These are phyloP conservation scores for Phytophthora megakarya DNA, from an alignment of 352 stramenopile genomes.

Conservation along the genomic window DNA sequence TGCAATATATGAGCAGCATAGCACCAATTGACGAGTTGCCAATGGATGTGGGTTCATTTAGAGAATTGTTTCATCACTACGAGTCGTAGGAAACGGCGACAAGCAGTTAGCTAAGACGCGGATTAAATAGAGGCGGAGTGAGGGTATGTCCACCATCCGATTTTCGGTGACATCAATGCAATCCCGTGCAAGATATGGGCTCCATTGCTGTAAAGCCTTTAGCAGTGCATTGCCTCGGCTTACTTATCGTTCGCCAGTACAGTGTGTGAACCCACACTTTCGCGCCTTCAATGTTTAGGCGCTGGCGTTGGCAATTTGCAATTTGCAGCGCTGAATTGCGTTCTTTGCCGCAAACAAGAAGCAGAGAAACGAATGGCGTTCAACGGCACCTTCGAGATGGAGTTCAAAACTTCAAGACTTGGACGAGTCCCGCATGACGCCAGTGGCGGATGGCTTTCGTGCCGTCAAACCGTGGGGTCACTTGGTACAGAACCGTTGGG, in stretches of 20 bases:
- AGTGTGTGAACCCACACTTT: background rate
- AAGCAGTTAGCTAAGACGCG: background rate
- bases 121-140: conserved; percentile 21
- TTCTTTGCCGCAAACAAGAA: background rate
- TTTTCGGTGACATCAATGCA: conserved; percentile 25
- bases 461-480: conserved; percentile 10
- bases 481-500: conserved; percentile 18
- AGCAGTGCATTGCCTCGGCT: conserved; percentile 9
- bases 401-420: conserved; percentile 3
- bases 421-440: conserved; percentile 4
- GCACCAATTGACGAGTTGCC: background rate
- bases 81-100: background rate
- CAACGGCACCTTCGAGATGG: background rate
- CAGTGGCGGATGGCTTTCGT: background rate
- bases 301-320: conserved; percentile 6
- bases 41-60: background rate
- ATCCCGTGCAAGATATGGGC: conserved; percentile 21
- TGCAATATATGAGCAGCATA: background rate
- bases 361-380: background rate
- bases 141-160: conserved; percentile 13
- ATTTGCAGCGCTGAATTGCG: background rate
- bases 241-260: conserved; percentile 10
- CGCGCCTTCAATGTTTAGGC: conserved; percentile 9
- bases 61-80: background rate
- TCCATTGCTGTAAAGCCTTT: conserved; percentile 22